Percentiles rank a stretch among this genome's conserved stretches.
phyloP scores from a whole-genome alignment of 768 basidiomycete species.

The Tricholoma matsutake region DNA sequence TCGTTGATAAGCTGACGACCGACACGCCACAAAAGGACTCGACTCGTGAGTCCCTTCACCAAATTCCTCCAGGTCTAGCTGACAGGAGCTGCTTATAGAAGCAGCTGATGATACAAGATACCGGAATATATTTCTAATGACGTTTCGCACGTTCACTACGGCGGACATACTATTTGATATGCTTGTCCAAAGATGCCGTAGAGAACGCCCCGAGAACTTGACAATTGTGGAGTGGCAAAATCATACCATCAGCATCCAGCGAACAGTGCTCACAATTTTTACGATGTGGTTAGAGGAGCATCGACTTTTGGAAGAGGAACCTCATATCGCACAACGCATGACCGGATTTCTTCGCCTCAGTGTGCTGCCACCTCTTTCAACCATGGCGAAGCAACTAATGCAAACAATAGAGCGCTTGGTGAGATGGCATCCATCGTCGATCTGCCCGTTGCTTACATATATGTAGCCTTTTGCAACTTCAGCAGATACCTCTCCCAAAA shows the following conservation, averaged over 20 bases:
- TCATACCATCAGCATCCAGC: conserved; percentile 60
- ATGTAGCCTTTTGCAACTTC: conserved; percentile 41
- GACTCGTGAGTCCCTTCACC: conserved; percentile 43
- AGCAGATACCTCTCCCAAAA: conserved; percentile 18
- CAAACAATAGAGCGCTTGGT: conserved; percentile 56
- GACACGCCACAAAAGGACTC: conserved; percentile 40
- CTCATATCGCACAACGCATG: conserved; percentile 53
- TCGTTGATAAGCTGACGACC: conserved; percentile 68
- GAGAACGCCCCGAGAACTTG: conserved; percentile 48
- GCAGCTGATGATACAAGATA: conserved; percentile 33
- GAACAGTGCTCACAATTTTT: conserved; percentile 55
- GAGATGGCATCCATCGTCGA: conserved; percentile 18
- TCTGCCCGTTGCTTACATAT: conserved; percentile 5
- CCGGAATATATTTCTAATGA: conserved; percentile 72
- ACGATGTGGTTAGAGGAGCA: conserved; percentile 62
- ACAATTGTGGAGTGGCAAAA: conserved; percentile 60
- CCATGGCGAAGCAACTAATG: conserved; percentile 47
- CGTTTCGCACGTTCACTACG: conserved; percentile 77
- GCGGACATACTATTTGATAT: conserved; percentile 66
- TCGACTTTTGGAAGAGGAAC: conserved; percentile 61
- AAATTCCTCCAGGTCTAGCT: background rate
- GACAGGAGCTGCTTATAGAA: conserved; percentile 7
- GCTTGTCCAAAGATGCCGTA: conserved; percentile 61
- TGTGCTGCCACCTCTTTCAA: conserved; percentile 37
- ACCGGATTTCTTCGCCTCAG: conserved; percentile 52